Base-by-base conservation (phyloP, 306 rosid genomes). In the Malus fusca region DNA sequence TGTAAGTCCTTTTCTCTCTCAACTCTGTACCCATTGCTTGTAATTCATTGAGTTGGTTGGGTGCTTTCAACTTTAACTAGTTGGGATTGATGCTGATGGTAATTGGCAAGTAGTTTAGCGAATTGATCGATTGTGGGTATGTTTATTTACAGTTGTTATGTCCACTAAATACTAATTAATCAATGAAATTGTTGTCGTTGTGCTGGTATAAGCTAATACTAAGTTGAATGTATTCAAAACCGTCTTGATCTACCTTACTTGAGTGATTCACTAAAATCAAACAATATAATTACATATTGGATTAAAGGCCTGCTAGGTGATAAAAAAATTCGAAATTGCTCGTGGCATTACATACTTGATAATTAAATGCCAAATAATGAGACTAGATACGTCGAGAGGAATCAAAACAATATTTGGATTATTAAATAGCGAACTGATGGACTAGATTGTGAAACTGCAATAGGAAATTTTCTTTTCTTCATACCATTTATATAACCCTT, bases 1-100 rank as follows among this genome's bases (percentile, higher is more conserved):
- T 75, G 99, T 96, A 82, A 89, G 93, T 73, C 78, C 68, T 59
- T 9, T 66, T 43, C 44, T 42, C 43, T 79, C 63, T 15, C 55
- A 48, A 46, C 31, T 66, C 17, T 65, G 22, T 66, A 65, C 82
- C n/a, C 63, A 61, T 64, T 76, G 61, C 25, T 43, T 74, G 64
- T 80, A 73, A 11, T 71, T 28, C 18, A 51, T 43, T 43, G 25
- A 26, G 4, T 23, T 55, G 22, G 60, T 43, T 37, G 13, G 28
- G 8, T 69, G 61, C 25, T 18, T 73, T 25, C 28, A 4, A 19
- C 42, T 73, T 42, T 25, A 40, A 25, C 22, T 35, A 4, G 40
- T 67, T 15, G 2, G 12, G 43, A 68, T 68, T 44, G 6, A 59
- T 68, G 26, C 33, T 21, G 25, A 52, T 22, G 26, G 46, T 33